A percentile compares a stretch with the other conserved stretches of the same genome.
Conservation (phyloP, 192 early-diverging fungal species). For the Linnemannia schmuckeri region DNA sequence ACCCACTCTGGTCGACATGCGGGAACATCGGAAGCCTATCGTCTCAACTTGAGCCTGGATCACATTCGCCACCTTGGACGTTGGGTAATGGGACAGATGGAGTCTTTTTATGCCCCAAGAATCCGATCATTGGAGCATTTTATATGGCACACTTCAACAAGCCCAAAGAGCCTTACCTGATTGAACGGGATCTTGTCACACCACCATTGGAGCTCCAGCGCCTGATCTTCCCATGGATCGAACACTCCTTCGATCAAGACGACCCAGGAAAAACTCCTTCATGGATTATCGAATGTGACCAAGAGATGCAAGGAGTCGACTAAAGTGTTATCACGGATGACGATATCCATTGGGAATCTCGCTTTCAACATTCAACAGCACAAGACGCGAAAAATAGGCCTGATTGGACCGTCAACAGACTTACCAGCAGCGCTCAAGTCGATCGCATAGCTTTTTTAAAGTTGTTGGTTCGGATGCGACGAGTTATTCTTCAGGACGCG, state of each 20-base stretch:
- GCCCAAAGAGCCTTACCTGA: conserved; percentile 13
- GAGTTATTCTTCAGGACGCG: conserved; percentile 20
- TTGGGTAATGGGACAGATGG: conserved; percentile 29
- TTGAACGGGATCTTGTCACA: conserved; percentile 26
- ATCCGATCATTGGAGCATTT: conserved; percentile 16
- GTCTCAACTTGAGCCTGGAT: conserved; percentile 6
- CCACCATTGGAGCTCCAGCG: conserved; percentile 25
- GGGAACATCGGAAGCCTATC: conserved; percentile 15
- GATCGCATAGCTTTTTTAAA: conserved; percentile 16
- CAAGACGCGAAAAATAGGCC: not conserved
- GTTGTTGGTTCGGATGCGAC: conserved; percentile 16
- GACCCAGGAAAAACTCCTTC: not conserved
- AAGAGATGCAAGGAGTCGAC: conserved; percentile 9
- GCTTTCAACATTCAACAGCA: conserved; percentile 1
- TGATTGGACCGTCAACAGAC: not conserved
- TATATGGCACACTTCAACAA: conserved; percentile 32
- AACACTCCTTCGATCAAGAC: conserved; percentile 10
- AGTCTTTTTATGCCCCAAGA: conserved; percentile 16
- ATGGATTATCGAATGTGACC: conserved; percentile 15
- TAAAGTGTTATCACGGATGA: conserved; percentile 3
- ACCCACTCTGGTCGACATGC: conserved; percentile 33
- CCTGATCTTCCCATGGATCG: conserved; percentile 26
- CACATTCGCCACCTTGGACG: conserved; percentile 32
- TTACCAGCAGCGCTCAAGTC: conserved; percentile 1
- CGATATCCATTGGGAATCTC: conserved; percentile 6